These are phyloP conservation scores for Phytophthora nicotianae DNA, from an alignment of 352 stramenopile species.

Conservation along the genomic window DNA sequence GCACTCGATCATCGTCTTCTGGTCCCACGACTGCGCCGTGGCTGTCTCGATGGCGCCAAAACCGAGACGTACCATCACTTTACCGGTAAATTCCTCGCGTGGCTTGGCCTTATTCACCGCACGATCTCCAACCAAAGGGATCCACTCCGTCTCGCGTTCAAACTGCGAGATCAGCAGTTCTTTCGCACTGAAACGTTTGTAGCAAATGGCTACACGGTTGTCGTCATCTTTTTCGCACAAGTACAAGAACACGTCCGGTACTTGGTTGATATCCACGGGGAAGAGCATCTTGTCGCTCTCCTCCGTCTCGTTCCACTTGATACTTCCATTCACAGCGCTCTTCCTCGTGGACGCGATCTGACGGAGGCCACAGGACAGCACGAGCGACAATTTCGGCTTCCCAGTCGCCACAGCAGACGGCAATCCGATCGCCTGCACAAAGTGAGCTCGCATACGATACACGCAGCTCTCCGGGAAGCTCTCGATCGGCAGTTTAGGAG, in stretches of 20 bases:
- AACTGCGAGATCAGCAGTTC: conserved; percentile 62
- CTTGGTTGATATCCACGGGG: conserved; percentile 53
- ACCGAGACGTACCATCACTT: conserved; percentile 70
- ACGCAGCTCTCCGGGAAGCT: conserved; percentile 58
- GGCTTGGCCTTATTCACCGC: conserved; percentile 55
- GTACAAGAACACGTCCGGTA: conserved; percentile 87
- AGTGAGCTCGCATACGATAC: conserved; percentile 73
- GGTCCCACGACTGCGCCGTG: conserved; percentile 55
- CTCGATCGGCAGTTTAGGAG: conserved; percentile 47
- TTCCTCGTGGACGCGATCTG: conserved; percentile 60
- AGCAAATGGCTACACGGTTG: conserved; percentile 70
- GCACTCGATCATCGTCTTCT: conserved; percentile 59
- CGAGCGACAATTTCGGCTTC: conserved; percentile 52
- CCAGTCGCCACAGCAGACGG: conserved; percentile 31
- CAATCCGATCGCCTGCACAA: conserved; percentile 65
- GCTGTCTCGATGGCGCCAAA: conserved; percentile 64
- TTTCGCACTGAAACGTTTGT: conserved; percentile 69
- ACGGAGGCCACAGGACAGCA: conserved; percentile 60
- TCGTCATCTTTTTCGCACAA: conserved; percentile 69
- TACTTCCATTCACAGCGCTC: conserved; percentile 59
- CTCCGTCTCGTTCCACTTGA: conserved; percentile 84
- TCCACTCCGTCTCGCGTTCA: conserved; percentile 52
- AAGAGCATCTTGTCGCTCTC: conserved; percentile 77
- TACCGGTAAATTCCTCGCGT: conserved; percentile 68
- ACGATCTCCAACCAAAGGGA: conserved; percentile 65